Conservation (phyloP, 768 basidiomycete species). For the Stropharia rugosoannulata region DNA sequence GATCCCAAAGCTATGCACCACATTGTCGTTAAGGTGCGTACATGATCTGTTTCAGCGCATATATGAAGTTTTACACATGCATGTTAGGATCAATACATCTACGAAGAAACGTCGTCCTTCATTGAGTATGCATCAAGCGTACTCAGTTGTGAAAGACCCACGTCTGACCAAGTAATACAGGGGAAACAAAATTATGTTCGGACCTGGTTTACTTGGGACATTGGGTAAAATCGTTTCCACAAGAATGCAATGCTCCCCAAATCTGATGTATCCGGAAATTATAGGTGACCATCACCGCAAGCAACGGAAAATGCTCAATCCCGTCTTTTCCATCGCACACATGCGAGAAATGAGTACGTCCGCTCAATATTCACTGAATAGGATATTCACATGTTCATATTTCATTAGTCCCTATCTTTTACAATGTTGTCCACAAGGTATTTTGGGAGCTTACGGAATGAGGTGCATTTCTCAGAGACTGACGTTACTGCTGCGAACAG, state of each 20-base stretch:
- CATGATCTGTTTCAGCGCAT: background rate
- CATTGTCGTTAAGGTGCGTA: conserved; percentile 39
- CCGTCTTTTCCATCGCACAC: conserved; percentile 34
- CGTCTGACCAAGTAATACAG: background rate
- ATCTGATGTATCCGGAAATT: background rate
- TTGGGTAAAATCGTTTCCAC: conserved; percentile 12
- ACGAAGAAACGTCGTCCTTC: conserved; percentile 22
- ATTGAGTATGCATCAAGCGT: conserved; percentile 13
- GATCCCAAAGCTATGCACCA: conserved; percentile 45
- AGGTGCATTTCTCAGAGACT: no score
- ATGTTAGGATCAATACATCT: conserved; percentile 26
- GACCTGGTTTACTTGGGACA: conserved; percentile 15
- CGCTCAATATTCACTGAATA: background rate
- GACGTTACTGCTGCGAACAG: conserved; percentile 13
- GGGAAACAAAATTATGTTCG: conserved; percentile 15
- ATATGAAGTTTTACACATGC: background rate
- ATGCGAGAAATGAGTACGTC: conserved; percentile 34
- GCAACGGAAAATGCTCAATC: conserved; percentile 37
- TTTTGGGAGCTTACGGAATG: background rate
- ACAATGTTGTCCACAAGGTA: conserved; percentile 30
- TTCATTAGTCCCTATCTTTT: conserved; percentile 32
- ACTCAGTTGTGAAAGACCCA: background rate
- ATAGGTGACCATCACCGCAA: conserved; percentile 40
- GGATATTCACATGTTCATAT: background rate
- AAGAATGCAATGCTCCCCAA: no score